Percentiles rank a stretch among this genome's conserved stretches.
phyloP scores from a whole-genome alignment of 176 grass and related monocot species.

The Thinopyrum elongatum region DNA sequence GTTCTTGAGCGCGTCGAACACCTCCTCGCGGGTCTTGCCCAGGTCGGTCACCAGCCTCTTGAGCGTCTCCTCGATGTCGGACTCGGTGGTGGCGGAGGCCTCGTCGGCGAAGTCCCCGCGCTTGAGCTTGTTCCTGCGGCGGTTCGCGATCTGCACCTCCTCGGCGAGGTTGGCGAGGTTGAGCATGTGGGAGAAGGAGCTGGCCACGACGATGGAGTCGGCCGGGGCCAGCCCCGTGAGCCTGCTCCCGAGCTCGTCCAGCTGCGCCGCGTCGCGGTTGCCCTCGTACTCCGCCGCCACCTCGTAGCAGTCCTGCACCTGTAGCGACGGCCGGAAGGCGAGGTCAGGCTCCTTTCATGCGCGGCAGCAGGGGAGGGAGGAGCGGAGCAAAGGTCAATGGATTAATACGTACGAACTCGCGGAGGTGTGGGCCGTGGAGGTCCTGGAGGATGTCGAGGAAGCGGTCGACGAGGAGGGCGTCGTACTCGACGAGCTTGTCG shows the following conservation, averaged over 20 bases:
- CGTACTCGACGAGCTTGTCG: slow-evolving; percentile 76
- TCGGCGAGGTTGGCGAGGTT: slow-evolving; percentile 89
- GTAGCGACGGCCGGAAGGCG: neutral
- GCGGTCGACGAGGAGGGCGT: slow-evolving; percentile 58
- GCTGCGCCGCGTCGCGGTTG: slow-evolving; percentile 28
- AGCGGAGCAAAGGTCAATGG: neutral
- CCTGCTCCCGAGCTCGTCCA: slow-evolving; percentile 59
- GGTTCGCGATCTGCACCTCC: slow-evolving; percentile 76
- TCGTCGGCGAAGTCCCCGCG: slow-evolving; percentile 64
- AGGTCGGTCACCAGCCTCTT: slow-evolving; percentile 48
- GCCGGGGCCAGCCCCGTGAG: slow-evolving; percentile 47
- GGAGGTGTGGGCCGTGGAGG: slow-evolving; percentile 49
- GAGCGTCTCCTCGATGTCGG: slow-evolving; percentile 85
- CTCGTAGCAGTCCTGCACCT: slow-evolving; percentile 94
- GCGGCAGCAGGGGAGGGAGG: neutral
- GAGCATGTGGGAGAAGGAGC: slow-evolving; percentile 92
- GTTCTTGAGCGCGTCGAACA: slow-evolving; percentile 83
- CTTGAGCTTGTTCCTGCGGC: slow-evolving; percentile 66
- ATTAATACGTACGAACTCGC: slow-evolving; percentile 40
- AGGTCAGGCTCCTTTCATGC: neutral
- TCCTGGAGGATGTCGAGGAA: slow-evolving; percentile 82
- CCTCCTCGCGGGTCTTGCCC: slow-evolving; percentile 56
- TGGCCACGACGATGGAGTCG: slow-evolving; percentile 67
- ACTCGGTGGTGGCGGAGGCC: slow-evolving; percentile 68
- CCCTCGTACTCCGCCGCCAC: slow-evolving; percentile 61